phyloP scores from a whole-genome alignment of 2,329 filamentous ascomycete genomes.

The Penicillium frequentans region DNA sequence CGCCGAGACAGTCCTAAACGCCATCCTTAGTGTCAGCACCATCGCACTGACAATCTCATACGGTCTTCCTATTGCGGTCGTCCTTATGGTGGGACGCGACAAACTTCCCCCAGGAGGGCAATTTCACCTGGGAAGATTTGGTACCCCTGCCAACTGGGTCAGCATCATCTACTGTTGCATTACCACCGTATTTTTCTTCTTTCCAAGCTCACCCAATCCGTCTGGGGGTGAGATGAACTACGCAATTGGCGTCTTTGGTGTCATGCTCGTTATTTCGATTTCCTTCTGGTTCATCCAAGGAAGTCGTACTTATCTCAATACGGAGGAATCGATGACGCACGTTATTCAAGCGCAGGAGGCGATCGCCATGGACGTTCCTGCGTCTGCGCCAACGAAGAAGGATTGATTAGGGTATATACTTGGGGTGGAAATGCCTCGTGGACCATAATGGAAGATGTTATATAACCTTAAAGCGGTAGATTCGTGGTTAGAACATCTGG shows the following conservation, averaged over 20 bases:
- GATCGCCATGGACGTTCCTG: not conserved
- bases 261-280: slow-evolving; percentile 53
- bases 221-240: slow-evolving; percentile 55
- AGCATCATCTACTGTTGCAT: slow-evolving; percentile 53
- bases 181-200: slow-evolving; percentile 59
- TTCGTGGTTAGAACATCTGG: not conserved
- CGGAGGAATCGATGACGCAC: slow-evolving; percentile 8
- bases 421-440: not conserved
- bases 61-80: slow-evolving; percentile 49
- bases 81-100: slow-evolving; percentile 54
- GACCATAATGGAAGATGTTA: not conserved
- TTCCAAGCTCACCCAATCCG: slow-evolving; percentile 49
- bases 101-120: slow-evolving; percentile 46
- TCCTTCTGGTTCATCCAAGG: slow-evolving; percentile 48
- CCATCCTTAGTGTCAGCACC: slow-evolving; percentile 56
- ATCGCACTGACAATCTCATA: slow-evolving; percentile 57
- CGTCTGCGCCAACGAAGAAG: slow-evolving; percentile 3
- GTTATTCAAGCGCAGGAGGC: slow-evolving; percentile 12
- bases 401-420: not conserved
- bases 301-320: slow-evolving; percentile 8
- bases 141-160: slow-evolving; percentile 46
- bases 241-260: slow-evolving; percentile 56
- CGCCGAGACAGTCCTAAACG: slow-evolving; percentile 53
- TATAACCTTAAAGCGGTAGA: no score
- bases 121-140: slow-evolving; percentile 48